Percentiles rank a stretch among this genome's conserved stretches.
These are phyloP conservation scores for Orychophragmus violaceus DNA, from an alignment of 345 rosid species.

Conservation along the genomic window DNA sequence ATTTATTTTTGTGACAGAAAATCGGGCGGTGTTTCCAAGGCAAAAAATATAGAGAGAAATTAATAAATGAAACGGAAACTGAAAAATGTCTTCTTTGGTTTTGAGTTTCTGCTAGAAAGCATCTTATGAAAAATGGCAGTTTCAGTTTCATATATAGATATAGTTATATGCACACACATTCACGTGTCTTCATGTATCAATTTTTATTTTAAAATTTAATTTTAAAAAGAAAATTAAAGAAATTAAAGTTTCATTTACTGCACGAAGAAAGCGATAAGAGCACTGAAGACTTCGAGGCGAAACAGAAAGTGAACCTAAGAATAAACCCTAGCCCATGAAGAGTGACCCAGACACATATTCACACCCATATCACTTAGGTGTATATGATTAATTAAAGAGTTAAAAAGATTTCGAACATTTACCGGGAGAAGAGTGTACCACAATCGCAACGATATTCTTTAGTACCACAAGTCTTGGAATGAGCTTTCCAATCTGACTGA, in stretches of 20 bases:
- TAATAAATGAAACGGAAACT: background rate
- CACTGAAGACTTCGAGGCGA: conserved; percentile 36
- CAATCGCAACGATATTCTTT: conserved; percentile 75
- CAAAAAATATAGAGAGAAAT: background rate
- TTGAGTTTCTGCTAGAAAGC: conserved; percentile 36
- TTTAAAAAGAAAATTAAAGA: background rate
- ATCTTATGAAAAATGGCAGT: conserved; percentile 35
- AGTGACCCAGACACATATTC: conserved; percentile 23
- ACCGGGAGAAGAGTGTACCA: conserved; percentile 83
- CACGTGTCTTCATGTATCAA: conserved; percentile 30
- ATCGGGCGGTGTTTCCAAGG: conserved; percentile 64
- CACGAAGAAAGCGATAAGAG: conserved; percentile 32
- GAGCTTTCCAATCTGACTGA: conserved; percentile 88
- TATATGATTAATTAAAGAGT: background rate
- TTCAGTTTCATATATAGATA: conserved; percentile 32
- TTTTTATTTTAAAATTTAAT: background rate
- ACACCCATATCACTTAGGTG: background rate
- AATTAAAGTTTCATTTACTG: conserved; percentile 22
- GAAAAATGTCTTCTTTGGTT: conserved; percentile 29
- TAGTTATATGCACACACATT: conserved; percentile 20
- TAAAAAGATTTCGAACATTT: conserved; percentile 1
- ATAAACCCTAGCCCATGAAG: conserved; percentile 39
- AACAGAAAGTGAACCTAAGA: conserved; percentile 31
- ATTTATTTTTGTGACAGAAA: conserved; percentile 16
- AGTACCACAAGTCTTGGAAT: conserved; percentile 80